Base-by-base conservation (phyloP, 2,329 filamentous ascomycete species). In the Colletotrichum coccodes region DNA sequence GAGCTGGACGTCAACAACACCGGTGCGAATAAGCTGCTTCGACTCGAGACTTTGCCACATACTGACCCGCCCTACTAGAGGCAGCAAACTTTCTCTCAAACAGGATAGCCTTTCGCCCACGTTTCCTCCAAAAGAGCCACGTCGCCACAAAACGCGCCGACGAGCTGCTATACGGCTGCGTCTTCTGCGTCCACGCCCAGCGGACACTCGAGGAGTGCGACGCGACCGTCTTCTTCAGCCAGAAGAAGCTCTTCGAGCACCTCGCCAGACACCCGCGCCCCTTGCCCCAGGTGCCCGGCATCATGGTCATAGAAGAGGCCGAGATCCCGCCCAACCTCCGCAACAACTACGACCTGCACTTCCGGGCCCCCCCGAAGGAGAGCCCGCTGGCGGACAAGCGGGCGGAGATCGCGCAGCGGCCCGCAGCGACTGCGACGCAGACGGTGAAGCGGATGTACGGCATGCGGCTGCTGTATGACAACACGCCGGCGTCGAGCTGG, bases 91-190 rank as follows among this genome's bases (percentile, higher is more conserved):
- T 84, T 61, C 79, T 79, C 11, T 81, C 83, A 14, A 80, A 79
- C 46, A 80, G 79, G 7, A 80, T 89, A 50, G 79, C 79, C 6
- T 89, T 86, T 72, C 85, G 87, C 8, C 73, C 88, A 2, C 84
- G 87, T 1, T 85, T 89, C 68, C 80, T 89, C 5, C 85, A 86
- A 71, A 89, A 89, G 74, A 84, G 83, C 59, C 87, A 89, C 73
- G 64, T 89, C 6, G 75, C 82, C 0, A 83, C 85, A 6, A 82
- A 82, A 61, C 79, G 84, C 16, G 78, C 84, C 18, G 86, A 88
- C 49, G 86, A 89, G 68, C 80, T 85, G 59, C 74, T 87, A 50
- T 89, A 87, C 72, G 86, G 79, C 3, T 89, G 87, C 70, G 71
- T 87, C 1, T 88, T 89, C 72, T 89, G 87, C 73, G 77, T 87